phyloP scores from a whole-genome alignment of 2,329 filamentous ascomycete species.

The Aschersonia sp. region DNA sequence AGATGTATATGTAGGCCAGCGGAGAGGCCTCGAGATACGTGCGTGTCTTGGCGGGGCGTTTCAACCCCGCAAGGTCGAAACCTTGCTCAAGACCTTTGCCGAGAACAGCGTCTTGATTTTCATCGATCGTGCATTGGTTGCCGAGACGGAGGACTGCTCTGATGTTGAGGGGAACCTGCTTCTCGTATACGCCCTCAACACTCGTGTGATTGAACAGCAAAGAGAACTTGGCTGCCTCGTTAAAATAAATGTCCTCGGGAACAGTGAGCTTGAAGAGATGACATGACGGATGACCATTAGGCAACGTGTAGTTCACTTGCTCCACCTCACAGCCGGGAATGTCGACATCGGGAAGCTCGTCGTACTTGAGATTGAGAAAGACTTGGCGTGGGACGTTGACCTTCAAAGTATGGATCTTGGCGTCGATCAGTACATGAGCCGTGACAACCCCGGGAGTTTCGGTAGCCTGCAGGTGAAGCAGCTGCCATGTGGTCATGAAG shows the following conservation, averaged over 20 bases:
- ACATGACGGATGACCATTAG: conserved; percentile 85
- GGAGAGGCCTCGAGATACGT: conserved; percentile 62
- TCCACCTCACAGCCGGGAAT: conserved; percentile 78
- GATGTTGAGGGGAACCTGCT: conserved; percentile 73
- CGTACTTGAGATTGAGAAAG: conserved; percentile 80
- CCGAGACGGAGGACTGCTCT: conserved; percentile 81
- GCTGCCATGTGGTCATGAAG: conserved; percentile 89
- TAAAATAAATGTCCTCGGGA: conserved; percentile 74
- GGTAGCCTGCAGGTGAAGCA: conserved; percentile 73
- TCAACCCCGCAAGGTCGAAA: conserved; percentile 70
- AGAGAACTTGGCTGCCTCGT: conserved; percentile 69
- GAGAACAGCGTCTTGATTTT: conserved; percentile 75
- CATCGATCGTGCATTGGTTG: conserved; percentile 85
- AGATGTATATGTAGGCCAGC: conserved; percentile 79
- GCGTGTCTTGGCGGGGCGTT: conserved; percentile 45
- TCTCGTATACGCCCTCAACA: conserved; percentile 95
- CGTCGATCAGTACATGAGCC: conserved; percentile 84
- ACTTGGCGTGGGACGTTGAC: conserved; percentile 79
- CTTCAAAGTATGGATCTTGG: conserved; percentile 77
- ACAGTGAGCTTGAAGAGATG: conserved; percentile 92
- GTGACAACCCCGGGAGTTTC: conserved; percentile 75
- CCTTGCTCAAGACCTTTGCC: conserved; percentile 87
- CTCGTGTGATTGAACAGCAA: conserved; percentile 81
- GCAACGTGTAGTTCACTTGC: conserved; percentile 83
- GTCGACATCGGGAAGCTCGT: conserved; percentile 77